Evolutionary conservation across 1,284 basidiomycete species (phyloP).

Genomic region (Ceratobasidium sp.): DNA sequence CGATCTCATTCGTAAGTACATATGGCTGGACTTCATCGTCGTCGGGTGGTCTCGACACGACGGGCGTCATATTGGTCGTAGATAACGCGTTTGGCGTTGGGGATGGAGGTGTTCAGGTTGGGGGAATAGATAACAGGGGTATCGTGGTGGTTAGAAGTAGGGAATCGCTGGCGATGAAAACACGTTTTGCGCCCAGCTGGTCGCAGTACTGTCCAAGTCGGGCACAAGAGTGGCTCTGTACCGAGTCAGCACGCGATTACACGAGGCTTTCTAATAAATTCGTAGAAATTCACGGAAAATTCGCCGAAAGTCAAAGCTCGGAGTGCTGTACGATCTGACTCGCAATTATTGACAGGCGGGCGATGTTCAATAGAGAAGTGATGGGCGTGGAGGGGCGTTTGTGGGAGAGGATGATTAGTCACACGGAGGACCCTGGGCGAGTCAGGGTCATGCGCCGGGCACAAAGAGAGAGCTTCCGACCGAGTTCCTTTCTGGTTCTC

Average conservation of each 20-base stretch:
- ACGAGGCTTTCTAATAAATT: conserved; percentile 22
- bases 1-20: conserved; percentile 78
- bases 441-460: conserved; percentile 33
- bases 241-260: conserved; percentile 27
- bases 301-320: not conserved
- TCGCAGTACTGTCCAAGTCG: conserved; percentile 36
- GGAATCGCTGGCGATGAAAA: conserved; percentile 12
- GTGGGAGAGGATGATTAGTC: conserved; percentile 11
- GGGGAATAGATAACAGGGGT: conserved; percentile 8
- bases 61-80: conserved; percentile 26
- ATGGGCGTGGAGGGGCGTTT: conserved; percentile 1
- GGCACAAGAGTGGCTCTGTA: conserved; percentile 23
- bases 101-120: not conserved
- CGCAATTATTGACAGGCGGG: conserved; percentile 5
- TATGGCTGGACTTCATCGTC: conserved; percentile 80
- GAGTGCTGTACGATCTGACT: conserved; percentile 17
- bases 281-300: conserved; percentile 38
- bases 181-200: conserved; percentile 35
- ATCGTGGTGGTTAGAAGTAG: conserved; percentile 15
- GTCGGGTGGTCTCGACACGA: conserved; percentile 55
- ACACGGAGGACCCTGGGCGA: conserved; percentile 16
- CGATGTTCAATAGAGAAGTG: not conserved
- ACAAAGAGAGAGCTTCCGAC: conserved; percentile 17
- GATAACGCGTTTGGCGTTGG: not conserved
- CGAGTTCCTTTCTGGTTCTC: conserved; percentile 18